Evolutionary conservation across 164 flowering plant genomes (phyloP), one percentile per base, ranked within the genome.

Genomic region (Vitis cinerea): DNA sequence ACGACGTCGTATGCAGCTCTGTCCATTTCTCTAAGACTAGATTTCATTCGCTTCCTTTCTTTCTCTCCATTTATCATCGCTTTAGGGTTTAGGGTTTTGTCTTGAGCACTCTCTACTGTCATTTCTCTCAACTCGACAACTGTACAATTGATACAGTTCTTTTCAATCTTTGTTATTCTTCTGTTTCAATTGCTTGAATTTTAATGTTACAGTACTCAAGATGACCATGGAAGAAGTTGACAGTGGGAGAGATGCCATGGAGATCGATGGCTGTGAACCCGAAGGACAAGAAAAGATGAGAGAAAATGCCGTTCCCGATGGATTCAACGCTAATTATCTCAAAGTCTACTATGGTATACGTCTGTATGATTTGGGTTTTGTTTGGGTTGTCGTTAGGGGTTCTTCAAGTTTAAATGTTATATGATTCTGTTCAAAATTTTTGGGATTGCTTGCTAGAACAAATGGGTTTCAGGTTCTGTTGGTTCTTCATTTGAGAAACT

Each of bases 281-380:
- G 50, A 59, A 51, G 29, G 11, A 2, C 2, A 6, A 44, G 80
- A 72, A 23, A 67, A 68, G 68, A 74, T n/a, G 65, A 78, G 56
- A 61, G 67, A 14, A n/a, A 71, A 59, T 16, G 44, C 49, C 3
- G 59, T 79, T 48, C 78, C 78, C 5, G 83, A 89, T 14, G 93
- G 71, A 64, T 86, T 90, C 77, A 79, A 86, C 63, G 64, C 81
- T 12, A 71, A 85, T 68, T 88, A 90, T 74, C 88, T 95, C 70
- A 85, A 75, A 79, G 61, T 81, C 53, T 93, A 93, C 64, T 95
- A 94, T 53, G 90, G 98, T 92, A 85, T 71, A 19, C 61, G 2
- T 0, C 64, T 57, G 44, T 50, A 5, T 9, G 17, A 37, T 17
- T 59, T 57, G 23, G 19, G 12, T 49, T 47, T 1, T 54, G 16